Percentiles rank a stretch among this genome's conserved stretches.
phyloP scores from a whole-genome alignment of 2,329 filamentous ascomycete species.

The Aspergillus awamori region DNA sequence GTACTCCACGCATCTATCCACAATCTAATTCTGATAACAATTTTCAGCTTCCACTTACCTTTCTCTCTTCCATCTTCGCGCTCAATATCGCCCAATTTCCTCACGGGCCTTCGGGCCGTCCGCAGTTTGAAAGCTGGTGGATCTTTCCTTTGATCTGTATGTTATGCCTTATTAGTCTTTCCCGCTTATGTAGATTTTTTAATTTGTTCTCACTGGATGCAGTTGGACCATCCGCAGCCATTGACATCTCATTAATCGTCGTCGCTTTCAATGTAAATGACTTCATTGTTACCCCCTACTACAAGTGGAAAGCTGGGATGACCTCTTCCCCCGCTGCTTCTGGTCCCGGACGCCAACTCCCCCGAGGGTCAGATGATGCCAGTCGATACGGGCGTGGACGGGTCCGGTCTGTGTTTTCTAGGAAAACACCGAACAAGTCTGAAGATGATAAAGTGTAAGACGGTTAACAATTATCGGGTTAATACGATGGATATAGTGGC shows the following conservation, averaged over 20 bases:
- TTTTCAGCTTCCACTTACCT: slow-evolving; percentile 18
- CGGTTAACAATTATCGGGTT: no score
- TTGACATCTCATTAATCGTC: neutral
- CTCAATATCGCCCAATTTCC: slow-evolving; percentile 20
- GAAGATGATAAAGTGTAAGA: no score
- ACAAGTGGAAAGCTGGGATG: neutral
- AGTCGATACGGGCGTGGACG: no score
- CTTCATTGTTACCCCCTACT: neutral
- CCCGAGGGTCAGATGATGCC: no score
- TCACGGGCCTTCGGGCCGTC: slow-evolving; percentile 1
- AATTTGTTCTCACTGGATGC: neutral
- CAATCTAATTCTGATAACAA: neutral
- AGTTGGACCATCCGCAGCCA: neutral
- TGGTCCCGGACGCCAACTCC: no score
- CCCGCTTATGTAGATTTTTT: neutral
- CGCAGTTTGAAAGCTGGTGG: slow-evolving; percentile 9
- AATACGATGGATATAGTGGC: no score
- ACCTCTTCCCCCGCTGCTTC: neutral
- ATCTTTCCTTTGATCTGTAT: slow-evolving; percentile 23
- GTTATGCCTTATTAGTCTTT: neutral
- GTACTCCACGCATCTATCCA: neutral
- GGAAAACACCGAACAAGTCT: no score
- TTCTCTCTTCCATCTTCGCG: slow-evolving; percentile 19
- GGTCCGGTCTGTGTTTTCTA: no score
- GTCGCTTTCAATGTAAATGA: neutral